Percentiles rank a stretch among this genome's conserved stretches.
Conservation (phyloP, 192 early-diverging fungal genomes). For the Backusella australiensis region DNA sequence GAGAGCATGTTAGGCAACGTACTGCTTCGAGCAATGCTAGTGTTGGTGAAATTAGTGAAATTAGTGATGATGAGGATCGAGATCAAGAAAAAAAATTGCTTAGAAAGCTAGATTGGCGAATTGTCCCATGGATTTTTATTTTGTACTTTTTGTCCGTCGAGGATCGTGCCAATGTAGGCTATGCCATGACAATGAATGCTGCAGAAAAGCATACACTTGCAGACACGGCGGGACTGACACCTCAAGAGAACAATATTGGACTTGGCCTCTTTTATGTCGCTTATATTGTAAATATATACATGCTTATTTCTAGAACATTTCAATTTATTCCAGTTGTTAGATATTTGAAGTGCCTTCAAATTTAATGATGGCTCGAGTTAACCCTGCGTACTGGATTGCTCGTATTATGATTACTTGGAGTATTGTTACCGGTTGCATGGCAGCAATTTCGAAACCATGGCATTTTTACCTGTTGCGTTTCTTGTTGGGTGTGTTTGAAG, state of each 20-base stretch:
- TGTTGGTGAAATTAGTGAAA: not conserved
- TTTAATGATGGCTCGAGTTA: slow-evolving; percentile 32
- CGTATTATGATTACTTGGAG: slow-evolving; percentile 39
- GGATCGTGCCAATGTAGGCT: slow-evolving; percentile 36
- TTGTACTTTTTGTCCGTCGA: slow-evolving; percentile 32
- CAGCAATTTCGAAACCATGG: slow-evolving; percentile 34
- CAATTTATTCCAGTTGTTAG: not conserved
- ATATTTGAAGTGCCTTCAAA: slow-evolving; percentile 37
- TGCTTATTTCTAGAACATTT: not conserved
- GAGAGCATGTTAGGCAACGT: not conserved
- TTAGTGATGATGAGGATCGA: not conserved
- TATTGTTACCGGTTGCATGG: slow-evolving; percentile 36
- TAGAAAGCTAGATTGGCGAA: slow-evolving; percentile 33
- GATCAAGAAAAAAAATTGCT: slow-evolving; percentile 27
- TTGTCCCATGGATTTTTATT: slow-evolving; percentile 36
- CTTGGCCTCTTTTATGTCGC: slow-evolving; percentile 35
- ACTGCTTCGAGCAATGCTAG: not conserved
- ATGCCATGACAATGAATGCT: slow-evolving; percentile 36
- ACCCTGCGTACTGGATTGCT: slow-evolving; percentile 34
- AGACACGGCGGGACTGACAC: slow-evolving; percentile 7
- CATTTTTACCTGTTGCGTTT: slow-evolving; percentile 37
- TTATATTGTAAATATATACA: slow-evolving; percentile 30
- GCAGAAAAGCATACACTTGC: slow-evolving; percentile 30
- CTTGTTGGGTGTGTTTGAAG: slow-evolving; percentile 33
- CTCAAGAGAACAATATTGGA: slow-evolving; percentile 31